phyloP scores from a whole-genome alignment of 2,329 filamentous ascomycete species.

The Byssothecium circinans region DNA sequence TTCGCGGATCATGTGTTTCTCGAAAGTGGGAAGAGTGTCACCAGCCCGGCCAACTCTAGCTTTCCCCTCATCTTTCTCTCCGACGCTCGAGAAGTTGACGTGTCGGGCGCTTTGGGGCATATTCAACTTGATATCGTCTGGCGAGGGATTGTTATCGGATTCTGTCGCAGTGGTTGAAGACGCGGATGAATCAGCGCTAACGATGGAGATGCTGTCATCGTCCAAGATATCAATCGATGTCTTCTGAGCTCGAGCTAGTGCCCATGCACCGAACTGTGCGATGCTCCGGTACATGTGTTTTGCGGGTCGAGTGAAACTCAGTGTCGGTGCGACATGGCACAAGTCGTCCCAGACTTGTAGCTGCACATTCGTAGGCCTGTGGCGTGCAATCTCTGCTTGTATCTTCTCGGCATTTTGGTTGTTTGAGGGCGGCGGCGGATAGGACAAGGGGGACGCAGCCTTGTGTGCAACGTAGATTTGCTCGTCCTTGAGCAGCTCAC shows the following conservation, averaged over 20 bases:
- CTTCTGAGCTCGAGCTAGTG: constrained; percentile 78
- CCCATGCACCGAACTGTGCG: constrained; percentile 92
- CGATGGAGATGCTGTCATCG: constrained; percentile 74
- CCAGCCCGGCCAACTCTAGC: constrained; percentile 76
- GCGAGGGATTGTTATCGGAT: constrained; percentile 19
- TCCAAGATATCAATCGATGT: constrained; percentile 78
- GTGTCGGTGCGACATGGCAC: constrained; percentile 86
- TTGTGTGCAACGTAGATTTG: constrained; percentile 96
- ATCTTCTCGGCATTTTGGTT: constrained; percentile 56
- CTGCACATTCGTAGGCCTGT: constrained; percentile 85
- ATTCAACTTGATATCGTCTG: constrained; percentile 26
- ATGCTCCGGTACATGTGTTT: constrained; percentile 95
- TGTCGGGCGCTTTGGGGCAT: constrained; percentile 19
- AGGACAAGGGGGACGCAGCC: constrained; percentile 78
- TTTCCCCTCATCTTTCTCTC: constrained; percentile 14
- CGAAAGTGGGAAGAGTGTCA: constrained; percentile 77
- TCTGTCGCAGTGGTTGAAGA: constrained; percentile 19
- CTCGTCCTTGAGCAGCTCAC: constrained; percentile 87
- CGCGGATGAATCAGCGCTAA: constrained; percentile 58
- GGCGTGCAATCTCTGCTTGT: constrained; percentile 67
- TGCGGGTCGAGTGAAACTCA: constrained; percentile 95
- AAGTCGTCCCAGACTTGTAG: constrained; percentile 95
- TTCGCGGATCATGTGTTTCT: constrained; percentile 89
- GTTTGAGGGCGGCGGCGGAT: constrained; percentile 59
- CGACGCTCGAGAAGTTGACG: constrained; percentile 22